A percentile compares a stretch with the other conserved stretches of the same genome.
phyloP scores from a whole-genome alignment of 2,329 filamentous ascomycete genomes.

The Tolypocladium endophyticum region DNA sequence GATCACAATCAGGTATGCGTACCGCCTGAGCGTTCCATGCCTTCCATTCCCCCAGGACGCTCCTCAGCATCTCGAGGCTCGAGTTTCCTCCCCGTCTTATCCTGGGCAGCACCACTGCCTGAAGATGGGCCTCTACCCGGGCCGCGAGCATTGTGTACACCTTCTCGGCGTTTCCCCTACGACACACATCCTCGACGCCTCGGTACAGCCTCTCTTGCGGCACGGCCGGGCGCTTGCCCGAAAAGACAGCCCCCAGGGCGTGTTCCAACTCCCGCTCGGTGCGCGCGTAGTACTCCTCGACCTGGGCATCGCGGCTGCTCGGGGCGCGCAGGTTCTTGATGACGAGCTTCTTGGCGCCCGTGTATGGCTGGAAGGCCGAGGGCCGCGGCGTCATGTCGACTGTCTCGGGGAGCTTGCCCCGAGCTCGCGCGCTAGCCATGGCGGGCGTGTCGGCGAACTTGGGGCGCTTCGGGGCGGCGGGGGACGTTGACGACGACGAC shows the following conservation, averaged over 20 bases:
- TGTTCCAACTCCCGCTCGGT: constrained; percentile 64
- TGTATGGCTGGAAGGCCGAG: constrained; percentile 56
- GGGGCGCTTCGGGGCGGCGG: constrained; percentile 19
- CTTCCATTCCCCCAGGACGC: constrained; percentile 52
- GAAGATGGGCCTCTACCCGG: constrained; percentile 59
- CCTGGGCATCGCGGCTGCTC: constrained; percentile 45
- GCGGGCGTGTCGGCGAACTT: constrained; percentile 14
- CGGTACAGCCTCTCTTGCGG: constrained; percentile 87
- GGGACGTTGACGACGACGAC: constrained; percentile 11
- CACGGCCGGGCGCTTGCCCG: constrained; percentile 46
- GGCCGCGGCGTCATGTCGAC: constrained; percentile 22
- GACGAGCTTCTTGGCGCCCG: constrained; percentile 75
- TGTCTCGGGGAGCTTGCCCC: constrained; percentile 28
- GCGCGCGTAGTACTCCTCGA: constrained; percentile 67
- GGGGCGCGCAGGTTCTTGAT: constrained; percentile 79
- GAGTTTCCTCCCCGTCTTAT: constrained; percentile 41
- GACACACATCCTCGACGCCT: constrained; percentile 83
- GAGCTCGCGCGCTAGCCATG: constrained; percentile 26
- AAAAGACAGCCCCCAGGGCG: constrained; percentile 66
- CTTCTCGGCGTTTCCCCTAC: constrained; percentile 59
- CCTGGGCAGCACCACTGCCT: constrained; percentile 43
- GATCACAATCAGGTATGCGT: constrained; percentile 16
- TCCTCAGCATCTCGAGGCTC: constrained; percentile 53
- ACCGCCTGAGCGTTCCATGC: constrained; percentile 71
- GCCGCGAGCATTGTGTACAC: constrained; percentile 57